A percentile compares a stretch with the other conserved stretches of the same genome.
These are phyloP conservation scores for Sarcodon sp. DNA, from an alignment of 768 basidiomycete genomes.

Conservation along the genomic window DNA sequence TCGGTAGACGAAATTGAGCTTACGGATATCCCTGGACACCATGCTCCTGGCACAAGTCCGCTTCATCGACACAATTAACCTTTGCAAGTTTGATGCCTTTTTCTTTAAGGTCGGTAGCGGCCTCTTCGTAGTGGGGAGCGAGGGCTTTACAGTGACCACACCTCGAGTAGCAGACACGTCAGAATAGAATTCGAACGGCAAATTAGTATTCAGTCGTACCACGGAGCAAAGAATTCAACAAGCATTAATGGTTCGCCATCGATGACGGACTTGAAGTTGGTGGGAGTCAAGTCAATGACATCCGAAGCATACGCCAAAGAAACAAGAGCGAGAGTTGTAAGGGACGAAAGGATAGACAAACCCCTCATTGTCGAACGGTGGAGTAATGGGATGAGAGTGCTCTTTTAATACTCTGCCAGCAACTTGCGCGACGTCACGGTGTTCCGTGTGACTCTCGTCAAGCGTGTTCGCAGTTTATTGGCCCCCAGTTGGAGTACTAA, in stretches of 20 bases:
- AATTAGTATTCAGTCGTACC: conserved; percentile 26
- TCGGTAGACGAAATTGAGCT: conserved; percentile 17
- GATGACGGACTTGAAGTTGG: conserved; percentile 57
- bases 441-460: too few relatives aligned
- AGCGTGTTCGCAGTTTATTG: too few relatives aligned
- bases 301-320: conserved; percentile 58
- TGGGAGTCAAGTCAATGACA: conserved; percentile 63
- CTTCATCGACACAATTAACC: conserved; percentile 93
- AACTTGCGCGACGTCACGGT: too few relatives aligned
- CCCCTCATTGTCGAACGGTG: conserved; percentile 40
- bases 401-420: too few relatives aligned
- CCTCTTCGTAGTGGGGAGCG: conserved; percentile 89
- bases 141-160: conserved; percentile 95
- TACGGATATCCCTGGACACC: conserved; percentile 93
- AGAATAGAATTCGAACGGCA: not conserved
- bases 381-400: too few relatives aligned
- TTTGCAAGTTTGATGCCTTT: conserved; percentile 87
- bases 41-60: conserved; percentile 80
- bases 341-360: conserved; percentile 31
- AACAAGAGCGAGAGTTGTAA: conserved; percentile 40
- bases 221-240: conserved; percentile 93
- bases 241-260: conserved; percentile 61
- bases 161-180: conserved; percentile 26
- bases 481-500: too few relatives aligned
- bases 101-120: conserved; percentile 86